These are phyloP conservation scores for Suillus paluster DNA, from an alignment of 768 basidiomycete genomes.

Conservation along the genomic window DNA sequence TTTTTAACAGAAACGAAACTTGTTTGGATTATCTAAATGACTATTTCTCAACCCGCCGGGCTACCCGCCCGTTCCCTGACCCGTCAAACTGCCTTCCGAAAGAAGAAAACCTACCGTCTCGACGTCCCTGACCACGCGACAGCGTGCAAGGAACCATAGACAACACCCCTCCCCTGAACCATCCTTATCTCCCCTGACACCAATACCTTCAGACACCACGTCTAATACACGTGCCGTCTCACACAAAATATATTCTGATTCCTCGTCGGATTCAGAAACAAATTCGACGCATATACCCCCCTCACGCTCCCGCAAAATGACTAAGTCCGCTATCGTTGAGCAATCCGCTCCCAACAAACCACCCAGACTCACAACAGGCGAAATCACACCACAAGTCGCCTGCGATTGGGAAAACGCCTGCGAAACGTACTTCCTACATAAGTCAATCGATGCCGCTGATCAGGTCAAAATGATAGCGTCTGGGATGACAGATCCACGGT, in stretches of 20 bases:
- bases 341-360: background rate
- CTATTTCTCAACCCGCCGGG: background rate
- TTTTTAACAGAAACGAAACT: background rate
- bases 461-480: no score
- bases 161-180: rapidly evolving
- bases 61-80: background rate
- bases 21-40: background rate
- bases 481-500: background rate
- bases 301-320: background rate
- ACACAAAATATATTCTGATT: background rate
- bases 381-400: no score
- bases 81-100: background rate
- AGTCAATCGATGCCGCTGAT: no score
- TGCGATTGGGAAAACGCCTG: no score
- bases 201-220: background rate
- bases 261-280: background rate
- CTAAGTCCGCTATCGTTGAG: rapidly evolving
- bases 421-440: no score
- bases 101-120: background rate
- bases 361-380: no score
- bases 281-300: background rate
- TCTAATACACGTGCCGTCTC: rapidly evolving
- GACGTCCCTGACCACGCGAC: background rate
- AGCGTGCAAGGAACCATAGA: background rate
- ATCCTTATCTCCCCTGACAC: background rate